Base-by-base conservation (phyloP, 345 rosid species). In the Brassica napus region DNA sequence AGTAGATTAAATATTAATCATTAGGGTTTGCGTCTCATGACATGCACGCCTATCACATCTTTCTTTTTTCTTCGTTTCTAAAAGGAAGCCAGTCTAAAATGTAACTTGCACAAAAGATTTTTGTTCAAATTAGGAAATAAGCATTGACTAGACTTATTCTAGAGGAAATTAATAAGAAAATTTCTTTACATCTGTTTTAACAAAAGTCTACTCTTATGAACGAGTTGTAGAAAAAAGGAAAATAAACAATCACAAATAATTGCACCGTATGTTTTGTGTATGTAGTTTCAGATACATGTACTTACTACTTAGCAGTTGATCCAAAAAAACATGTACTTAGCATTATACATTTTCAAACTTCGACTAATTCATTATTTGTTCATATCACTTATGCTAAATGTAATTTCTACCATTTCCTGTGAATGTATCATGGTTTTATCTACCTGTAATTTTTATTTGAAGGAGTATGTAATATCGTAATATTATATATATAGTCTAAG, bases 21-120 rank as follows among this genome's bases (percentile, higher is more conserved):
- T 74, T 74, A 69, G 83, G 83, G 79, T 74, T 80, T 80, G 83
- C 62, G 83, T 74, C 83, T 80, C 79, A 18, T 69, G 74, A 80
- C 83, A 80, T 74, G 75, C 83, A 80, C 61, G 71, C 79, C 75
- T 44, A 68, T 74, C 60, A 57, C 75, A 68, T 74, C 54, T 62
- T 68, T 73, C 24, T 66, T 68, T 71, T 68, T 66, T 24, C 30
- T 73, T 10, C 69, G 23, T 58, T 67, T 68, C 65, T 69, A 23
- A 2, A 62, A 54, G 12, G 11, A 30, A 30, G 49, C 10, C 67
- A 64, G 35, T 18, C 72, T 42, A 54, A 64, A 69, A 6, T 64
- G 10, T 12, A 69, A 54, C 75, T 69, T 69, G 60, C 65, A 32
- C 31, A 34, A 15, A 26, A 4, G 3, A 16, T 26, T 52, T 73